Conservation (phyloP, 1,284 basidiomycete genomes). For the Ustilago tritici region DNA sequence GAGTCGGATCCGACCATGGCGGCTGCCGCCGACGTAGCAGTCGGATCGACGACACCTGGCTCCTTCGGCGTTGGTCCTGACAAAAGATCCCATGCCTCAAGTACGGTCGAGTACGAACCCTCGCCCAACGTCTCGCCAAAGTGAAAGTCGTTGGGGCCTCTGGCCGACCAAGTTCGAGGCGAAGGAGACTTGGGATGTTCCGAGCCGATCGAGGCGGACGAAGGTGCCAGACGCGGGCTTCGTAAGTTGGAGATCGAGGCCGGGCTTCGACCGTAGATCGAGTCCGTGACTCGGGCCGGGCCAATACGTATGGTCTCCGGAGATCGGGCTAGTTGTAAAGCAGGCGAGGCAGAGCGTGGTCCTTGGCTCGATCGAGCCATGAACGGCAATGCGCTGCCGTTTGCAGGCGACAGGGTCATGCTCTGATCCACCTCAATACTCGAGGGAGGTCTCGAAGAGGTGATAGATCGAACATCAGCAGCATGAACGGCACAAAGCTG, state of each 20-base stretch:
- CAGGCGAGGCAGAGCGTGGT: constrained; percentile 38
- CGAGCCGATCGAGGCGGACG: constrained; percentile 14
- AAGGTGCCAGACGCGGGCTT: constrained; percentile 33
- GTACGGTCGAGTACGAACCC: constrained; percentile 68
- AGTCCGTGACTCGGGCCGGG: constrained; percentile 27
- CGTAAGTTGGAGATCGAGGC: constrained; percentile 36
- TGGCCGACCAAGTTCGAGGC: constrained; percentile 25
- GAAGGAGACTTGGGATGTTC: constrained; percentile 29
- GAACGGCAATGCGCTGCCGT: constrained; percentile 5
- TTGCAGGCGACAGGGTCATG: constrained; percentile 30
- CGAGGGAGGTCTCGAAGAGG: constrained; percentile 1
- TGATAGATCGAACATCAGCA: not conserved
- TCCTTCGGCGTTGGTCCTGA: constrained; percentile 42
- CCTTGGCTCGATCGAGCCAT: constrained; percentile 14
- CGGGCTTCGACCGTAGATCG: constrained; percentile 45
- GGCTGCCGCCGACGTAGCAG: constrained; percentile 42
- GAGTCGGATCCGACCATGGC: constrained; percentile 53
- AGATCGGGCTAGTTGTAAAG: constrained; percentile 40
- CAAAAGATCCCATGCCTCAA: constrained; percentile 67
- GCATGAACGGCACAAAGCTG: constrained; percentile 1
- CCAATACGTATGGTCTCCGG: constrained; percentile 48
- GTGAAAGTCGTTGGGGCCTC: constrained; percentile 63
- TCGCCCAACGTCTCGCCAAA: constrained; percentile 68
- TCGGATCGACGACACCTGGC: constrained; percentile 32
- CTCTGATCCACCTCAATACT: constrained; percentile 5